These are phyloP conservation scores for Tricholoma sp. DNA, from an alignment of 768 basidiomycete genomes.

Conservation along the genomic window DNA sequence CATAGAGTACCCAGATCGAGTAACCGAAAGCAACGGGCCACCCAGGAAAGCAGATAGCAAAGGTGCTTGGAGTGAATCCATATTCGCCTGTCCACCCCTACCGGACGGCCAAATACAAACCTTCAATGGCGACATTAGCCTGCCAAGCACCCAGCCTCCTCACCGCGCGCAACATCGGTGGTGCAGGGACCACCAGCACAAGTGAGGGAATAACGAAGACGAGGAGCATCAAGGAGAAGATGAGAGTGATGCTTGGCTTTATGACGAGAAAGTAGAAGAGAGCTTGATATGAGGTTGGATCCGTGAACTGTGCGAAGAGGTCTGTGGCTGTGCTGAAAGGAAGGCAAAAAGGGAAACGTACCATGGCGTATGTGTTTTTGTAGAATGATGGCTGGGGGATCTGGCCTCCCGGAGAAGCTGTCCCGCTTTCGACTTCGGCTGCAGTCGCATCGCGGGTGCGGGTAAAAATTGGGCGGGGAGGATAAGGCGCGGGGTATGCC, in stretches of 20 bases:
- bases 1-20: too few species aligned
- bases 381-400: conserved; percentile 69
- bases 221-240: conserved; percentile 52
- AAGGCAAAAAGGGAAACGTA: conserved; percentile 24
- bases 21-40: too few species aligned
- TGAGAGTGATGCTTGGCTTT: conserved; percentile 75
- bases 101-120: conserved; percentile 43
- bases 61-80: too few species aligned
- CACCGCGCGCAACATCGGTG: conserved; percentile 59
- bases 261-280: conserved; percentile 87
- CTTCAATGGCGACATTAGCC: conserved; percentile 78
- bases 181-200: conserved; percentile 60
- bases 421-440: conserved; percentile 46
- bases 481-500: conserved; percentile 56
- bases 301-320: conserved; percentile 54
- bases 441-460: conserved; percentile 47
- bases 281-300: conserved; percentile 77
- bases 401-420: conserved; percentile 17
- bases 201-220: conserved; percentile 54
- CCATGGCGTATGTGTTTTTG: conserved; percentile 79
- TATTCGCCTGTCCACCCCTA: conserved; percentile 9
- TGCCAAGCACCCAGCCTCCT: conserved; percentile 76
- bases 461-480: conserved; percentile 74
- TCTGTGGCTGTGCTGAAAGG: background rate
- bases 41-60: too few species aligned